Base-by-base conservation (phyloP, 2,329 filamentous ascomycete genomes). In the Fusarium sp. region DNA sequence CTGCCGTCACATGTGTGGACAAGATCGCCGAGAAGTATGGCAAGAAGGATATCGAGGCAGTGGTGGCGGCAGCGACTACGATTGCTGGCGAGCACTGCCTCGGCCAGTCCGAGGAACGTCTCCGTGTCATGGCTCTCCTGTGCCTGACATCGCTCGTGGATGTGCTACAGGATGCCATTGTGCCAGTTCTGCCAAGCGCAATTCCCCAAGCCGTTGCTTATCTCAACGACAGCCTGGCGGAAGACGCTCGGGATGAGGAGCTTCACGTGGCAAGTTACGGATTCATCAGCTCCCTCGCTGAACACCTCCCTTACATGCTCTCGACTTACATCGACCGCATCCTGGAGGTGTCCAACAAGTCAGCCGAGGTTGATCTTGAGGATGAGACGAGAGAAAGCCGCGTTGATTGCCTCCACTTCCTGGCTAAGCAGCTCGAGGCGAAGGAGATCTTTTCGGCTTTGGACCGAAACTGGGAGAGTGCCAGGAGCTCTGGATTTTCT, bases 21-120 rank as follows among this genome's bases (percentile, higher is more conserved):
- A 94, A 94, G 82, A 97, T 99, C 72, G 91, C 94, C 3, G 95
- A 98, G 83, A 96, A 96, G 82, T 98, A 98, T 81, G 97, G 97
- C 76, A 97, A 97, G 86, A 97, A 95, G 82, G 94, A 98, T 79
- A 88, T 93, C 2, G 91, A 93, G 75, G 92, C 91, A 52, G 93
- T 98, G 52, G 88, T 93, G 29, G 89, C 90, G 6, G 93, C 95
- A 6, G 94, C 95, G 6, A 87, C 91, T 68, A 93, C 92, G 2
- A 93, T 99, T 77, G 92, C 94, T 41, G 92, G 95, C 48, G 86
- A 91, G 64, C 87, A 93, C 73, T 96, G 94, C 73, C 88, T 98
- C 58, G 94, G 93, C 41, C 92, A 93, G 80, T 83, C 88, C 14
- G 93, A 97, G 78, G 86, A 89, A 74, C 90, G 90, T 29, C 89